Conservation (phyloP, 129 eudicot genomes). For the Apium graveolens region DNA sequence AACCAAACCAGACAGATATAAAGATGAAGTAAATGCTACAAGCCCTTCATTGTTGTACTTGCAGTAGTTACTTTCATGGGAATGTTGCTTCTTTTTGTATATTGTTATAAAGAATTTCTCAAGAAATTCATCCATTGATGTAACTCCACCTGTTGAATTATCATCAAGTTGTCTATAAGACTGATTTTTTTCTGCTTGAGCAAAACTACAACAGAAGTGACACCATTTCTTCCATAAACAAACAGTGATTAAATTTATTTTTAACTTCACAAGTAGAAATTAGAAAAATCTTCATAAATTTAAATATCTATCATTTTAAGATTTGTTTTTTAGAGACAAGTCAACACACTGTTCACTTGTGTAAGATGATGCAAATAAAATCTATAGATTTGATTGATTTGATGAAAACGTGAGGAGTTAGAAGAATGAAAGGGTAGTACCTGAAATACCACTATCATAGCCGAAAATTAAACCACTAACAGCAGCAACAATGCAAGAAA, state of each 20-base stretch:
- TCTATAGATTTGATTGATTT: neutral
- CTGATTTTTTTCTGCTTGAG: neutral
- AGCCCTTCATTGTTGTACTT: slow-evolving; percentile 83
- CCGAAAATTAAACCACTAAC: slow-evolving; percentile 81
- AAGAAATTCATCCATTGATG: slow-evolving; percentile 92
- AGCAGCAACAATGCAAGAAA: slow-evolving; percentile 87
- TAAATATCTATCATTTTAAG: too few relatives aligned
- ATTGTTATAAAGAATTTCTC: slow-evolving; percentile 49
- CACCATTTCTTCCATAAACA: neutral
- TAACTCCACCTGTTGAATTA: slow-evolving; percentile 67
- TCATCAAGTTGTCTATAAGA: neutral
- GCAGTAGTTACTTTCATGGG: slow-evolving; percentile 70
- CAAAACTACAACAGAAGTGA: neutral
- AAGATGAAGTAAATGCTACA: slow-evolving; percentile 77
- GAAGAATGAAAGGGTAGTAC: slow-evolving; percentile 21
- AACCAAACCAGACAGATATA: slow-evolving; percentile 71
- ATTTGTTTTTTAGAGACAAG: neutral
- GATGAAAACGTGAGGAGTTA: too few relatives aligned
- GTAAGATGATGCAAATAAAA: neutral
- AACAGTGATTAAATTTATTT: neutral
- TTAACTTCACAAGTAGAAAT: neutral
- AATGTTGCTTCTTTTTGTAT: slow-evolving; percentile 41
- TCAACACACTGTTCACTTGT: too few relatives aligned
- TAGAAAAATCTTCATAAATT: too few relatives aligned
- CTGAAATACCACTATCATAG: slow-evolving; percentile 87